phyloP scores from a whole-genome alignment of 148 eudicot genomes.

The Chenopodium album region DNA sequence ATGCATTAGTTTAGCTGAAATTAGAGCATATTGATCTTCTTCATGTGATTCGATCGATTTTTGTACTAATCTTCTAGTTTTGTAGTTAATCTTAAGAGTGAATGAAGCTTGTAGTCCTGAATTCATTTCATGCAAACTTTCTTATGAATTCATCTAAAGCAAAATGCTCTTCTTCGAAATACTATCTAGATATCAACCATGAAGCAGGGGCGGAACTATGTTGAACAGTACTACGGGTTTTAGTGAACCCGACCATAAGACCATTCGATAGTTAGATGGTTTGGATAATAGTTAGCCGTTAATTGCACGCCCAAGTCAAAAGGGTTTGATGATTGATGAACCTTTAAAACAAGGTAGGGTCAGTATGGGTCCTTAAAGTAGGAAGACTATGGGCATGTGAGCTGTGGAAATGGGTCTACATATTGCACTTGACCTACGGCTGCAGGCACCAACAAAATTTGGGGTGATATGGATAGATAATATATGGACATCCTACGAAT shows the following conservation, averaged over 20 bases:
- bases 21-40: constrained; percentile 19
- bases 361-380: background rate
- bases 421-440: background rate
- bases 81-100: constrained; percentile 13
- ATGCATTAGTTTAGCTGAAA: constrained; percentile 14
- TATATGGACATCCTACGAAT: too few species aligned
- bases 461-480: too few species aligned
- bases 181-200: too few species aligned
- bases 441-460: background rate
- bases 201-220: too few species aligned
- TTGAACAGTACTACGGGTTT: too few species aligned
- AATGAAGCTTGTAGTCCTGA: background rate
- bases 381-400: background rate
- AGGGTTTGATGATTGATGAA: too few species aligned
- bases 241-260: too few species aligned
- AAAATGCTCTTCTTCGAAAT: background rate
- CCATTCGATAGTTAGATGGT: too few species aligned
- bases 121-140: background rate
- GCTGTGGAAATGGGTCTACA: background rate
- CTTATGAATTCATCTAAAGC: background rate
- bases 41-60: constrained; percentile 10
- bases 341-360: background rate
- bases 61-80: constrained; percentile 20
- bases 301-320: background rate
- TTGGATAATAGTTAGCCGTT: too few species aligned